Percentiles rank a stretch among this genome's conserved stretches.
Evolutionary conservation across 768 basidiomycete species (phyloP).

Genomic region (Suillus alpinus): DNA sequence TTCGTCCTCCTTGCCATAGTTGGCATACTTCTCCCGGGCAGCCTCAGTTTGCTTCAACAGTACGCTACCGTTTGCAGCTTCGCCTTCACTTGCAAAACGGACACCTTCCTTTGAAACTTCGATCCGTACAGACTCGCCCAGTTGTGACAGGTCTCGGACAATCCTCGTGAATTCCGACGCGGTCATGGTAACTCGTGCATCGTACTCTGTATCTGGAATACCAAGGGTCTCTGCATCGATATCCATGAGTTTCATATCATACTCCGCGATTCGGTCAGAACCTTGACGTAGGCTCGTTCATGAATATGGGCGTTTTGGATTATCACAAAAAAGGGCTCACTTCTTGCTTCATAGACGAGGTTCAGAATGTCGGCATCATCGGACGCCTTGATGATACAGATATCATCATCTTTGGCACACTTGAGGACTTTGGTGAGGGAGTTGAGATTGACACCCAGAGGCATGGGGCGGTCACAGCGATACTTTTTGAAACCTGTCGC

Average conservation of each 20-base stretch:
- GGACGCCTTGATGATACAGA: conserved; percentile 83
- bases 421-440: conserved; percentile 94
- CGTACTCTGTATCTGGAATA: conserved; percentile 97
- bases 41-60: conserved; percentile 74
- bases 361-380: conserved; percentile 90
- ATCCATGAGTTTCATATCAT: conserved; percentile 99
- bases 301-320: neutral
- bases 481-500: conserved; percentile 80
- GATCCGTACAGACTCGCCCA: conserved; percentile 94
- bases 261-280: conserved; percentile 92
- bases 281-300: conserved; percentile 40
- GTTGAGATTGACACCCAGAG: conserved; percentile 81
- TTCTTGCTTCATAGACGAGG: conserved; percentile 86
- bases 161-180: conserved; percentile 88
- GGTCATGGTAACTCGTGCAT: conserved; percentile 86
- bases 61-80: conserved; percentile 88
- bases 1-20: conserved; percentile 43
- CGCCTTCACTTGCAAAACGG: conserved; percentile 88
- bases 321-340: conserved; percentile 43
- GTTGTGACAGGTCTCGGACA: conserved; percentile 82
- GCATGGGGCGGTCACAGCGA: conserved; percentile 94
- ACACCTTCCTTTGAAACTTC: conserved; percentile 96
- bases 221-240: conserved; percentile 94
- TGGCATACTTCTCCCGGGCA: conserved; percentile 37
- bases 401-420: conserved; percentile 95